Evolutionary conservation across 768 basidiomycete species (phyloP).

Genomic region (Boletus vermiculosoides): DNA sequence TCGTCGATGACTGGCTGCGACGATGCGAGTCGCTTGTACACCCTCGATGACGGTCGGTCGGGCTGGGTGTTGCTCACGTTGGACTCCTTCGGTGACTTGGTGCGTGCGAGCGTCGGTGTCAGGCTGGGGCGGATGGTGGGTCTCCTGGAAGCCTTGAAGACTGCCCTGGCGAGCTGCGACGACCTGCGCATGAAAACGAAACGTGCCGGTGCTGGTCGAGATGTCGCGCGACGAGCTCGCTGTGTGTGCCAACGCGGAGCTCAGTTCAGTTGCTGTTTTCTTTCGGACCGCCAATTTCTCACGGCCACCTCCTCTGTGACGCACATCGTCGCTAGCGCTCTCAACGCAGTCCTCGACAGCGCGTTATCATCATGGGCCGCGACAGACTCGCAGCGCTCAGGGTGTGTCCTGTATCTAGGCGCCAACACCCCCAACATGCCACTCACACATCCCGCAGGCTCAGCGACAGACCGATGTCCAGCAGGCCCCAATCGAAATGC

Average conservation of each 20-base stretch:
- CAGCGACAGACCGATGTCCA: slow-evolving; percentile 43
- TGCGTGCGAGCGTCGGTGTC: slow-evolving; percentile 22
- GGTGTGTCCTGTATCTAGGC: slow-evolving; percentile 52
- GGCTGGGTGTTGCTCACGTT: slow-evolving; percentile 8
- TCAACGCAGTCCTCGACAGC: neutral
- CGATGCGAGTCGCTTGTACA: slow-evolving; percentile 26
- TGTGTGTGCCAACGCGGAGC: neutral
- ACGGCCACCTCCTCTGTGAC: slow-evolving; percentile 5
- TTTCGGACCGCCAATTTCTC: slow-evolving; percentile 8
- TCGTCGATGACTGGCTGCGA: slow-evolving; percentile 19
- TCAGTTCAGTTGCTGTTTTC: neutral
- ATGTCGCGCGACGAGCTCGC: slow-evolving; percentile 43
- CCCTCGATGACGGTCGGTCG: slow-evolving; percentile 14
- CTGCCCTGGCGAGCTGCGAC: slow-evolving; percentile 71
- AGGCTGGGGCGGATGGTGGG: neutral
- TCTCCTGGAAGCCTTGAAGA: slow-evolving; percentile 42
- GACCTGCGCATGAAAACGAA: slow-evolving; percentile 62
- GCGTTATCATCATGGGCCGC: slow-evolving; percentile 44
- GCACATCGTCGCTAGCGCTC: neutral
- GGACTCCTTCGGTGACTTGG: slow-evolving; percentile 23
- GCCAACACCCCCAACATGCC: slow-evolving; percentile 40
- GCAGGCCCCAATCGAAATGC: slow-evolving; percentile 28
- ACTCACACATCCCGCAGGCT: slow-evolving; percentile 42
- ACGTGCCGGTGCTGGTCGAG: slow-evolving; percentile 53
- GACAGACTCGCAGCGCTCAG: slow-evolving; percentile 85